Conservation (phyloP, 192 early-diverging fungal genomes). For the Coemansia asiatica region DNA sequence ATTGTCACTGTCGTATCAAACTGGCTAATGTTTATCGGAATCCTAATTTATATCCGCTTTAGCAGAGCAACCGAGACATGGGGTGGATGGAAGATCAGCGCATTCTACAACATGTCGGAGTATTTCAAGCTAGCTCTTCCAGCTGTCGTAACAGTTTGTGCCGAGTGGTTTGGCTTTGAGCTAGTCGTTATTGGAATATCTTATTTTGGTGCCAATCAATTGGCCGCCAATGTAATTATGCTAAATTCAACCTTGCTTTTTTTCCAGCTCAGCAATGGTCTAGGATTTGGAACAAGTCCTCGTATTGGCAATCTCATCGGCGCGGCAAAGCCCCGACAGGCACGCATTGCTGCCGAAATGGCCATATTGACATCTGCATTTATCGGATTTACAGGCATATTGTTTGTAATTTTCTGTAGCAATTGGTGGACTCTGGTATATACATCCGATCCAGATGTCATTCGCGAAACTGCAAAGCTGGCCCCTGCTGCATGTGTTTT, state of each 20-base stretch:
- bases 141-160: too few species aligned
- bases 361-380: conserved; percentile 56
- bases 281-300: conserved; percentile 71
- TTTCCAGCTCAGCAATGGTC: conserved; percentile 69
- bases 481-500: conserved; percentile 75
- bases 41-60: too few species aligned
- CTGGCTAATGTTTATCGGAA: conserved; percentile 64
- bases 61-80: too few species aligned
- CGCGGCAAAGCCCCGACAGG: too few species aligned
- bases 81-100: conserved; percentile 79
- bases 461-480: conserved; percentile 64
- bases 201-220: too few species aligned
- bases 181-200: conserved; percentile 68
- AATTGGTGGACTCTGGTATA: conserved; percentile 49
- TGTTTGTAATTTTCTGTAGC: not conserved
- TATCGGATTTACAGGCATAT: conserved; percentile 34
- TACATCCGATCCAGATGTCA: conserved; percentile 66
- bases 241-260: conserved; percentile 65
- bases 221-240: too few species aligned
- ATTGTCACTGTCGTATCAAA: conserved; percentile 71
- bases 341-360: too few species aligned
- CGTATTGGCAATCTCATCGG: conserved; percentile 77
- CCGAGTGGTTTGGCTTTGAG: conserved; percentile 81
- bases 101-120: conserved; percentile 61
- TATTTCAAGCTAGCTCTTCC: too few species aligned